Conservation (phyloP, 345 rosid genomes). For the Corchorus olitorius region DNA sequence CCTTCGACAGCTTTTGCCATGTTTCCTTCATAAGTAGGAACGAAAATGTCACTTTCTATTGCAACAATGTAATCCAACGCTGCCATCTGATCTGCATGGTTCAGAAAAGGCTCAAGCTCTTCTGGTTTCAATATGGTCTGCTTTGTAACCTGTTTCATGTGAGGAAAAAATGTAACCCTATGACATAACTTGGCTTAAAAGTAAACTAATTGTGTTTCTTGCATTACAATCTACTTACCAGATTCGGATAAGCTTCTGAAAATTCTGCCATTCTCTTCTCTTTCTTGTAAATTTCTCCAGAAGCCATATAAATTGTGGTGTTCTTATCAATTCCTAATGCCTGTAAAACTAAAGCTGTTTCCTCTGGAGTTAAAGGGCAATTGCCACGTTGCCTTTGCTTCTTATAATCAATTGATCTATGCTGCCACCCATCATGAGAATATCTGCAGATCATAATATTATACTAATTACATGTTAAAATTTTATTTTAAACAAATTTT, state of each 20-base stretch:
- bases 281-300: constrained; percentile 87
- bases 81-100: constrained; percentile 48
- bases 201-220: not conserved
- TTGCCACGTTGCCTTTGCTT: constrained; percentile 76
- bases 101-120: constrained; percentile 37
- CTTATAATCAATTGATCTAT: constrained; percentile 70
- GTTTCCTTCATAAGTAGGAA: constrained; percentile 38
- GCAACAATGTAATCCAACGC: constrained; percentile 52
- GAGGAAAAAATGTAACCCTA: not conserved
- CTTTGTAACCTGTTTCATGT: constrained; percentile 35
- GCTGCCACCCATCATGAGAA: constrained; percentile 93
- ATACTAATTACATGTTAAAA: not conserved
- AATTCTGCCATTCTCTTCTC: constrained; percentile 67
- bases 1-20: constrained; percentile 50
- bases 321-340: constrained; percentile 71
- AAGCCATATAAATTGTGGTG: constrained; percentile 82
- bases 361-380: constrained; percentile 95
- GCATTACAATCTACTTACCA: constrained; percentile 43
- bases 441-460: constrained; percentile 40
- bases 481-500: not conserved
- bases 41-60: constrained; percentile 45
- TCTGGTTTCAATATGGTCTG: constrained; percentile 34
- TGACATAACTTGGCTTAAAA: not conserved
- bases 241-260: constrained; percentile 59
- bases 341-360: constrained; percentile 67